phyloP scores from a whole-genome alignment of 2,329 filamentous ascomycete species.

The Parascedosporium putredinis region DNA sequence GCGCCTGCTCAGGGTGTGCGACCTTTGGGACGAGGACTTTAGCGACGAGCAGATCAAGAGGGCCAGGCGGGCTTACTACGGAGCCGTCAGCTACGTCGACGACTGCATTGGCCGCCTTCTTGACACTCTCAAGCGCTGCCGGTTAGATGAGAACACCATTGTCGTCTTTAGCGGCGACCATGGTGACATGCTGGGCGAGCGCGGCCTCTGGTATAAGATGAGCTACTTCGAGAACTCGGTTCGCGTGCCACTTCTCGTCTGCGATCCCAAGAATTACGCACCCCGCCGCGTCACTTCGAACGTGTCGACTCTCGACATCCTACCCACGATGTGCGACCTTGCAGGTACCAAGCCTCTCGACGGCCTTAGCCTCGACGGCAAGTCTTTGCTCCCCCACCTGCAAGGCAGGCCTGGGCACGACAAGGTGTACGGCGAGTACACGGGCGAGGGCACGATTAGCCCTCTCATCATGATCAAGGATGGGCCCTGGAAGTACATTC shows the following conservation, averaged over 20 bases:
- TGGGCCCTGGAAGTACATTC: slow-evolving; percentile 83
- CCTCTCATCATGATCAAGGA: slow-evolving; percentile 92
- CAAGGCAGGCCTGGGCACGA: slow-evolving; percentile 57
- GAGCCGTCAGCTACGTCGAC: slow-evolving; percentile 87
- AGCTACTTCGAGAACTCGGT: slow-evolving; percentile 89
- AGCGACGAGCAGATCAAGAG: slow-evolving; percentile 77
- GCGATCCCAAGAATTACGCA: slow-evolving; percentile 64
- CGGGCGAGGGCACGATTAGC: slow-evolving; percentile 80
- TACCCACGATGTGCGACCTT: slow-evolving; percentile 80
- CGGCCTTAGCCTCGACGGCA: slow-evolving; percentile 74
- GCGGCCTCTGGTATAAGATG: slow-evolving; percentile 96
- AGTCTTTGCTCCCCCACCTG: slow-evolving; percentile 71
- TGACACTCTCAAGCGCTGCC: slow-evolving; percentile 65
- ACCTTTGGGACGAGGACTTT: slow-evolving; percentile 76
- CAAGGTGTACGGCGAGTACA: slow-evolving; percentile 91
- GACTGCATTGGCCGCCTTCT: slow-evolving; percentile 81
- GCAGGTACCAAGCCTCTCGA: slow-evolving; percentile 60
- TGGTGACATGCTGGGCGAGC: slow-evolving; percentile 91
- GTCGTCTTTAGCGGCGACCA: slow-evolving; percentile 90
- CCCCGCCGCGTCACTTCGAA: slow-evolving; percentile 71
- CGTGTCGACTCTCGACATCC: slow-evolving; percentile 82
- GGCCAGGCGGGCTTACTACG: slow-evolving; percentile 83
- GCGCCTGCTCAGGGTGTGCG: slow-evolving; percentile 75
- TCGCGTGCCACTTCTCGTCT: slow-evolving; percentile 77
- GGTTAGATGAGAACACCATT: slow-evolving; percentile 75